Percentiles rank a stretch among this genome's conserved stretches.
phyloP scores from a whole-genome alignment of 31 red algal species.

The Bonnemaisonia californica region DNA sequence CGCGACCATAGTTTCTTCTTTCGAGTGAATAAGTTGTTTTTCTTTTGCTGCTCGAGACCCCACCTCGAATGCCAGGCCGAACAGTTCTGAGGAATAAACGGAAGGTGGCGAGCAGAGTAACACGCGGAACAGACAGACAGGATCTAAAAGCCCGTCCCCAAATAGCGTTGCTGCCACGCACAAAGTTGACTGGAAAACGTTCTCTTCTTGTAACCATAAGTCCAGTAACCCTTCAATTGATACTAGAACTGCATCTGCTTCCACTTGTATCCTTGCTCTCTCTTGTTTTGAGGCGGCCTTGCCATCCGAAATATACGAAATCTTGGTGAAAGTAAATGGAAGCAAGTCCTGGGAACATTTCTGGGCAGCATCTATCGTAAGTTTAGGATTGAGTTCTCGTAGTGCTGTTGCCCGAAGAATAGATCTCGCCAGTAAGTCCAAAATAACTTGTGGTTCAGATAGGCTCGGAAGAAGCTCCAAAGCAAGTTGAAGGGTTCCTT shows the following conservation, averaged over 20 bases:
- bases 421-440: conserved; percentile 58
- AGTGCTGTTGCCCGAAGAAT: conserved; percentile 40
- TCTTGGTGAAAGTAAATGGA: conserved; percentile 20
- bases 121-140: not conserved
- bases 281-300: not conserved
- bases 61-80: not conserved
- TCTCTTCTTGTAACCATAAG: not conserved
- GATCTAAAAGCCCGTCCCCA: not conserved
- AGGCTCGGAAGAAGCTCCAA: conserved; percentile 24
- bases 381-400: not conserved
- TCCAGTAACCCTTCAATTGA: not conserved
- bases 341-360: conserved; percentile 39
- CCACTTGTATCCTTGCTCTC: not conserved
- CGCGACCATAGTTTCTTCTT: conserved; percentile 34
- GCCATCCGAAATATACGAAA: not conserved
- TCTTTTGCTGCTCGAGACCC: not conserved
- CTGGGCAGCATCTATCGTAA: conserved; percentile 27
- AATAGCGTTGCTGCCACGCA: not conserved
- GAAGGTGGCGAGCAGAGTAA: not conserved
- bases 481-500: not conserved
- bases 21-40: not conserved
- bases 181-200: not conserved
- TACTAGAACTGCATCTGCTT: not conserved
- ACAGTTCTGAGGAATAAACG: not conserved
- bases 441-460: conserved; percentile 46